Evolutionary conservation across 371 early-diverging fungal genomes (phyloP), one percentile per base, ranked within the genome.

Genomic region (Coemansia sp.): DNA sequence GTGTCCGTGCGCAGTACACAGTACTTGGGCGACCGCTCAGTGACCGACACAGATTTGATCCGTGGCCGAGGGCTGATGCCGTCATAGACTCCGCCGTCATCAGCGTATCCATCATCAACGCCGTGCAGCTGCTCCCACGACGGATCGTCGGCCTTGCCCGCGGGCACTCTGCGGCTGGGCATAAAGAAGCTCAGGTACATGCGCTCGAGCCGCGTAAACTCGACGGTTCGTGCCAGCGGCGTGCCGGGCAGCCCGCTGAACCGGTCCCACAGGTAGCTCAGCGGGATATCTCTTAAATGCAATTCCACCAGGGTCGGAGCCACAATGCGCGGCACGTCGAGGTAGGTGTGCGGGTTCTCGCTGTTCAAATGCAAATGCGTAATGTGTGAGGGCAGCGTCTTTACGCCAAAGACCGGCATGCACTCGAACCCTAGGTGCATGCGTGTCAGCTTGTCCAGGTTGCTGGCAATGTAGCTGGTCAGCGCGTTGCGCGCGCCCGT

Each of bases 241-340:
- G 41, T 38, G 13, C 32, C 30, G 3, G 61, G 52, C 14, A 32
- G 2, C 11, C 48, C 36, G 47, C 57, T 50, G 31, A 72, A 72
- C 26, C 61, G 60, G 50, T 72, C 69, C 73, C 73, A 72, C 55
- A 69, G 42, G 10, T 62, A 64, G 57, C 55, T 56, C n/a, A 72
- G 50, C 16, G 70, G 70, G 4, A 72, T 61, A 5, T 52, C 49
- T 52, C 57, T 57, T n/a, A 72, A 42, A 26, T 51, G 60, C 45
- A 72, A 42, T 20, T 64, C 55, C 26, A 49, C 41, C 10, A 72
- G 64, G 16, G 54, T 48, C 9, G 64, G 61, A 2, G 73, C 57
- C 9, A 56, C 42, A 8, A 72, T 64, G 8, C 65, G 64, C 14
- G 73, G 73, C 16, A 72, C 60, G 11, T 72, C 65, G 9, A 72